Base-by-base conservation (phyloP, 805 yeast species). In the Cyberlindnera euphorbiae region DNA sequence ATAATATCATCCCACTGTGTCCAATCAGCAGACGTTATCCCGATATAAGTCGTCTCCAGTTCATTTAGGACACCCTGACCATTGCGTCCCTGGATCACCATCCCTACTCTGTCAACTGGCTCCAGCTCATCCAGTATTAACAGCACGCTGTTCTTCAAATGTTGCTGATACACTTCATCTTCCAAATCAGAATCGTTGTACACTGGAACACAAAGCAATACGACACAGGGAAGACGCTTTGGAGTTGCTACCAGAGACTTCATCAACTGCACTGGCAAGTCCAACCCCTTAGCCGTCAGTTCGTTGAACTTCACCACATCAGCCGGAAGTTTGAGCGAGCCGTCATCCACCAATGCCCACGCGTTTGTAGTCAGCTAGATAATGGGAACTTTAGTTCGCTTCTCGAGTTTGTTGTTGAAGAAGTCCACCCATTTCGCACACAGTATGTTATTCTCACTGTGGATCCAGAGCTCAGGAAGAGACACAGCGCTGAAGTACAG, bases 361-460 rank as follows among this genome's bases (percentile, higher is more conserved):
- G 69, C 68, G 43, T 69, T 77, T 1, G 70, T 62, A 1, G 82
- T 69, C 42, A 75, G 53, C 47, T 74, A 76, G 22, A 62, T 60
- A 17, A 74, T 44, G 5, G 72, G 63, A 7, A 61, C 35, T 13
- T 15, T 37, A 25, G 26, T 38, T 7, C 22, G 33, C 11, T 36
- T 36, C 12, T 31, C 39, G 8, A 41, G 21, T n/a, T 40, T 42
- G 22, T 30, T 38, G 0, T 36, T 34, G 18, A 49, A 46, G 34
- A 42, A 60, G 36, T 56, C 61, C 23, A 61, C 59, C 72, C 77
- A 73, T 51, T 71, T 71, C 6, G 58, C 43, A 0, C 61, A 46
- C 1, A 69, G 42, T 11, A 64, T 48, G 8, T 52, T 46, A 24
- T 60, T 60, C 6, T 38, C 42, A 17, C 62, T 59, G 28, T 50